phyloP scores from a whole-genome alignment of 345 rosid species.

The Firmiana major region DNA sequence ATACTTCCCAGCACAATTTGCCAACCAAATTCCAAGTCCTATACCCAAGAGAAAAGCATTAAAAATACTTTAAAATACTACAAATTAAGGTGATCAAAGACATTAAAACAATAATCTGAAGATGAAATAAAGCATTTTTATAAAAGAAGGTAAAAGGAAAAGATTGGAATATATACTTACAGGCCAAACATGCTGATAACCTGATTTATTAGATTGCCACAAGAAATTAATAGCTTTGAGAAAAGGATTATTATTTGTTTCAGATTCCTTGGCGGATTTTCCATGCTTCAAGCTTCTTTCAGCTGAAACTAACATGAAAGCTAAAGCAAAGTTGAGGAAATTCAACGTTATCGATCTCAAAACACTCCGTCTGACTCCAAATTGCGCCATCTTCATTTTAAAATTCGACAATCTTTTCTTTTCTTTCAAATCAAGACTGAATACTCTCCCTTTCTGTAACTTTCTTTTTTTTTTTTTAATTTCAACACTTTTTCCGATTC shows the following conservation, averaged over 20 bases:
- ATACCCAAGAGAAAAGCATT: not conserved
- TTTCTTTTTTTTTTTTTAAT: not conserved
- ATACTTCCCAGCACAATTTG: slow-evolving; percentile 55
- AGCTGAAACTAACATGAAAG: slow-evolving; percentile 48
- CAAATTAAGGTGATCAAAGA: not conserved
- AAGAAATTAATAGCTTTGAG: slow-evolving; percentile 33
- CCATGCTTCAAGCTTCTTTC: slow-evolving; percentile 43
- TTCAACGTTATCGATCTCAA: slow-evolving; percentile 34
- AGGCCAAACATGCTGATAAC: slow-evolving; percentile 78
- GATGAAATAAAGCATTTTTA: not conserved
- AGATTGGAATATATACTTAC: slow-evolving; percentile 28
- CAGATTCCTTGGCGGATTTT: slow-evolving; percentile 22
- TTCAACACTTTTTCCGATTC: not conserved
- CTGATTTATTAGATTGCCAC: slow-evolving; percentile 39
- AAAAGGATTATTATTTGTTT: slow-evolving; percentile 17
- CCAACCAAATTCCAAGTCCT: slow-evolving; percentile 80
- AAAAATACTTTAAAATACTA: not conserved
- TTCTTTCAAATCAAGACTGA: too few species aligned
- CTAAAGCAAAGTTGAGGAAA: slow-evolving; percentile 32
- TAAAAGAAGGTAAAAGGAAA: not conserved
- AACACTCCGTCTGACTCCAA: slow-evolving; percentile 36
- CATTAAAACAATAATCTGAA: not conserved
- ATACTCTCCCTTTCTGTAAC: too few species aligned
- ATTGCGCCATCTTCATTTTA: slow-evolving; percentile 32
- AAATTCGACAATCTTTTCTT: too few species aligned